These are phyloP conservation scores for Imleria badia DNA, from an alignment of 768 basidiomycete genomes.

Conservation along the genomic window DNA sequence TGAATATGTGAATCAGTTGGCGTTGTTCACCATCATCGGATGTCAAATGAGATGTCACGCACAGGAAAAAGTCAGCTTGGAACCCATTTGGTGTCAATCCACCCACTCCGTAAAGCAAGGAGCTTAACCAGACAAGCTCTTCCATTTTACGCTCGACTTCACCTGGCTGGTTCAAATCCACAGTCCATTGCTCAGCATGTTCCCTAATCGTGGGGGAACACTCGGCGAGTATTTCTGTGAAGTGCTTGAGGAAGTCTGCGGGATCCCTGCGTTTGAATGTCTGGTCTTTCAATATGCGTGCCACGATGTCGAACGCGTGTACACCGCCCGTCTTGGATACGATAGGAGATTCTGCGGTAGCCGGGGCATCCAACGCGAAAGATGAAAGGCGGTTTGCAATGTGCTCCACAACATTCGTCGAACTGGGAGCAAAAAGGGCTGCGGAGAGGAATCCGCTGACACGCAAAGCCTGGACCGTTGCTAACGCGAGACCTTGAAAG, in stretches of 20 bases:
- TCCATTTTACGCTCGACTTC: constrained; percentile 57
- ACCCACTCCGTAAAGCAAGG: constrained; percentile 55
- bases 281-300: constrained; percentile 51
- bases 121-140: constrained; percentile 58
- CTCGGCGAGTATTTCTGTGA: not conserved
- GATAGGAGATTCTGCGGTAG: not conserved
- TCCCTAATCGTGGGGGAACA: constrained; percentile 1
- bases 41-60: not conserved
- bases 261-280: constrained; percentile 20
- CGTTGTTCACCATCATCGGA: not conserved
- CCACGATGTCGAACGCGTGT: constrained; percentile 49
- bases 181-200: constrained; percentile 42
- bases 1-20: not conserved
- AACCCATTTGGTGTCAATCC: constrained; percentile 55
- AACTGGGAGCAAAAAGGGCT: constrained; percentile 7
- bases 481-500: constrained; percentile 24
- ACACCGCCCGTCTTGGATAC: constrained; percentile 5
- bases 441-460: constrained; percentile 33
- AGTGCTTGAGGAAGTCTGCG: constrained; percentile 25
- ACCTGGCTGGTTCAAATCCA: constrained; percentile 34
- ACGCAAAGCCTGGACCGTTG: constrained; percentile 32
- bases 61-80: constrained; percentile 51
- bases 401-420: not conserved
- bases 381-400: constrained; percentile 6
- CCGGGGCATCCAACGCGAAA: constrained; percentile 2